Percentiles rank a stretch among this genome's conserved stretches.
Conservation (phyloP, 768 basidiomycete genomes). For the Cubamyces lactineus region DNA sequence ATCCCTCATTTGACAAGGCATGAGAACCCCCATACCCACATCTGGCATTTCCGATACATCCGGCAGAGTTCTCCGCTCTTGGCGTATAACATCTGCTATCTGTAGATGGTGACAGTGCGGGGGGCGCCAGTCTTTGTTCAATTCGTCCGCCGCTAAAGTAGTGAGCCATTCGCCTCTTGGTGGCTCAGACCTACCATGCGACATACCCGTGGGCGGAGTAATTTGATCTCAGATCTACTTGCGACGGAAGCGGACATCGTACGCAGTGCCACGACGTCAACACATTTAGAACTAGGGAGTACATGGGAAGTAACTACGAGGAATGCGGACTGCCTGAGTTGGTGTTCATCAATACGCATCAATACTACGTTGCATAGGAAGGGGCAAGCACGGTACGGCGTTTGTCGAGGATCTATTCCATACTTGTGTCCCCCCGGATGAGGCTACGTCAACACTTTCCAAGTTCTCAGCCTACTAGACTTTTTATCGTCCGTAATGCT, state of each 20-base stretch:
- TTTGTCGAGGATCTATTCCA: too few relatives aligned
- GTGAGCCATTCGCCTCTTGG: background rate
- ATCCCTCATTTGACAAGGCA: conserved; percentile 7
- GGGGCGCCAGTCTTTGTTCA: background rate
- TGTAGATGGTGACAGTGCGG: background rate
- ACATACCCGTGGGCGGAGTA: background rate
- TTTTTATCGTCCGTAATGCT: too few relatives aligned
- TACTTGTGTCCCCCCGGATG: too few relatives aligned
- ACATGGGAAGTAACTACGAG: conserved; percentile 4
- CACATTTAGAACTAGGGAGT: background rate
- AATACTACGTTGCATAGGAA: too few relatives aligned
- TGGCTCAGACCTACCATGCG: too few relatives aligned
- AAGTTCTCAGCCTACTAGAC: too few relatives aligned
- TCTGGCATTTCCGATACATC: conserved; percentile 10
- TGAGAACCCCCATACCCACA: conserved; percentile 1
- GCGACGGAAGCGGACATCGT: conserved; percentile 13
- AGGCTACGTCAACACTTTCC: too few relatives aligned
- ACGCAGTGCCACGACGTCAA: conserved; percentile 4
- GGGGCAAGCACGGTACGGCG: too few relatives aligned
- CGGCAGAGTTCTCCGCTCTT: background rate
- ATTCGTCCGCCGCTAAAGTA: background rate
- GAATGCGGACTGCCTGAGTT: too few relatives aligned
- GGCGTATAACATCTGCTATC: background rate
- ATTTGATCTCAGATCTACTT: conserved; percentile 8
- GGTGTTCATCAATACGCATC: too few relatives aligned